Evolutionary conservation across 352 stramenopile genomes (phyloP), one percentile per base, ranked within the genome.

Genomic region (Globisporangium solare): DNA sequence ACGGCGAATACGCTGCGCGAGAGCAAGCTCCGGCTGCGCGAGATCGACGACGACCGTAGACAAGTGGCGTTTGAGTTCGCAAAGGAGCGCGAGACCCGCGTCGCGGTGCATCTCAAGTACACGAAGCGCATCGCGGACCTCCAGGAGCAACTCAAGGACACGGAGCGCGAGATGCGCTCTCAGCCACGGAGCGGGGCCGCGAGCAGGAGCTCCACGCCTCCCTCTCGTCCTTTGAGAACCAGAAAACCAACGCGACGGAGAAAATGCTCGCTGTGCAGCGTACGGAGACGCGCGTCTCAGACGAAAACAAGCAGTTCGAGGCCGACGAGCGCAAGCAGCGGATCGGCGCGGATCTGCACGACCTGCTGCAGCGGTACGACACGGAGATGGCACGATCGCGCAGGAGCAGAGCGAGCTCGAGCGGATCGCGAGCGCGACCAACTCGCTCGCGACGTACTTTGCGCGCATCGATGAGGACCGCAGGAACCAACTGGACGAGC

Each of bases 21-120:
- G 27, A 75, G 73, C n/a, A 59, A 71, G 21, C 42, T 83, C 51
- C 76, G 76, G 6, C 68, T 92, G 40, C 73, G 74, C 15, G 81
- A 92, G 37, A 58, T 64, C 6, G 73, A 88, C 46, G 75, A 89
- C 61, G 79, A 92, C 52, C 62, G 73, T 11, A 71, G 73, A 43
- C 81, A 89, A 58, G 63, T 88, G 12, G 56, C 56, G 18, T 86
- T 88, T 40, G 81, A 92, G 52, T 73, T 92, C 4, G 20, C 57
- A 11, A 58, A 68, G 17, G 67, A 73, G 49, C 71, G 65, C 0
- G 71, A 83, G 20, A 54, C 66, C 10, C 73, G 68, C 2, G 49
- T 58, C 17, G 42, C 32, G 3, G 71, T 74, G 56, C 61, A 56
- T 14, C 41, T 63, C 13, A 74, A 70, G 41, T 70, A 77, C 46